phyloP scores from a whole-genome alignment of 1,284 basidiomycete species.

The Afroboletus lepidellus region DNA sequence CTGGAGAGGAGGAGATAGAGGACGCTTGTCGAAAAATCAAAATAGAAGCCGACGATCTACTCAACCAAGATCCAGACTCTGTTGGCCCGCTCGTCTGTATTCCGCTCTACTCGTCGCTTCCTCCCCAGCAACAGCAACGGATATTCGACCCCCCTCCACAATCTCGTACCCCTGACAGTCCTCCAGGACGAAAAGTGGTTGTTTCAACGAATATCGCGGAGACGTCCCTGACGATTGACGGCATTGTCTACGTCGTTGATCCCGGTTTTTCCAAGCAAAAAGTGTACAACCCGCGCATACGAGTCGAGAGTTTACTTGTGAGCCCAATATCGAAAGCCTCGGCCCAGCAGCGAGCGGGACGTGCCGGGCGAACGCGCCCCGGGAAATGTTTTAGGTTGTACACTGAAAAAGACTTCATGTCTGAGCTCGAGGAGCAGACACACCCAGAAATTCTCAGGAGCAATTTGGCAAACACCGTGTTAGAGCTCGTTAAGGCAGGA shows the following conservation, averaged over 20 bases:
- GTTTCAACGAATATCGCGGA: constrained; percentile 98
- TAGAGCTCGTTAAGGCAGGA: constrained; percentile 93
- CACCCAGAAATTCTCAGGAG: constrained; percentile 94
- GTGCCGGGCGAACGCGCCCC: constrained; percentile 92
- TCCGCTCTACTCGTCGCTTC: constrained; percentile 92
- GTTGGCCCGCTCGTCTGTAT: constrained; percentile 88
- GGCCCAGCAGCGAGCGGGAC: constrained; percentile 94
- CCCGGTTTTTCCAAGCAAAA: constrained; percentile 98
- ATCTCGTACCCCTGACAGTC: constrained; percentile 61
- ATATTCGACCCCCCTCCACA: constrained; percentile 90
- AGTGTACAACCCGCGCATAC: constrained; percentile 94
- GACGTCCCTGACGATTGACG: constrained; percentile 97
- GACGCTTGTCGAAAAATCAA: constrained; percentile 95
- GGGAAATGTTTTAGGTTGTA: constrained; percentile 98
- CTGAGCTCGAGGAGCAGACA: constrained; percentile 93
- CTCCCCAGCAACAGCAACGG: constrained; percentile 89
- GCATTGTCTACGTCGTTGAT: constrained; percentile 98
- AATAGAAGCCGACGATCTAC: constrained; percentile 83
- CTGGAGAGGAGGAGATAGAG: constrained; percentile 98
- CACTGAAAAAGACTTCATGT: constrained; percentile 97
- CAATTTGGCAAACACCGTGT: constrained; percentile 91
- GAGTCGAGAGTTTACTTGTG: constrained; percentile 93
- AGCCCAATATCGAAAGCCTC: constrained; percentile 96
- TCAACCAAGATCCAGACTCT: constrained; percentile 66
- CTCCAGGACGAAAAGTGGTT: constrained; percentile 91